Evolutionary conservation across 768 basidiomycete genomes (phyloP).

Genomic region (Russula griseocarnosa): DNA sequence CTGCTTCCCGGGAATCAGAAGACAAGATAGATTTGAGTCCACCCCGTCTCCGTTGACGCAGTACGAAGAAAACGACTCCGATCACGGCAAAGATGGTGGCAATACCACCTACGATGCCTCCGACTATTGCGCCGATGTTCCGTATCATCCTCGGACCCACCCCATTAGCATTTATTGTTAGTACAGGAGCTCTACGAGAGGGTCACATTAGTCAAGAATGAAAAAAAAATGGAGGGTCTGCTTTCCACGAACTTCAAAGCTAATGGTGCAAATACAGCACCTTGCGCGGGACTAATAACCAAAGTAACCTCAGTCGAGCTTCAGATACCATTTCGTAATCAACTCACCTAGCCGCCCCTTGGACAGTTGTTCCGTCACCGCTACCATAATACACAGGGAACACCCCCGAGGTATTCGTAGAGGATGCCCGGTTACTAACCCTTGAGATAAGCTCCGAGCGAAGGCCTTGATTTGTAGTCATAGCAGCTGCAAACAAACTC

Average conservation of each 20-base stretch:
- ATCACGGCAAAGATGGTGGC: slow-evolving; percentile 1
- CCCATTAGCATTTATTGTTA: not conserved
- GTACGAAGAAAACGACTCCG: slow-evolving; percentile 3
- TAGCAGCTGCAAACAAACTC: slow-evolving; percentile 21
- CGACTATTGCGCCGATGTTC: slow-evolving; percentile 18
- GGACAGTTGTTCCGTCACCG: not conserved
- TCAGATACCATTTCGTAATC: not conserved
- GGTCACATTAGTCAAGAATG: not conserved
- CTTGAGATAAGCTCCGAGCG: slow-evolving; percentile 13
- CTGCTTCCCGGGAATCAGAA: not conserved
- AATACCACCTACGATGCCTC: slow-evolving; percentile 23
- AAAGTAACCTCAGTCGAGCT: not conserved
- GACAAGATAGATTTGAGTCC: not conserved
- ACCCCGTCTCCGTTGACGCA: slow-evolving; percentile 7
- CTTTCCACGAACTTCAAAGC: slow-evolving; percentile 28
- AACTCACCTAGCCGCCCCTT: slow-evolving; percentile 22
- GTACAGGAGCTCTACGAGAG: not conserved
- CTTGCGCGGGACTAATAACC: slow-evolving; percentile 28
- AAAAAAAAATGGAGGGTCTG: not conserved
- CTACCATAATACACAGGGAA: slow-evolving; percentile 17
- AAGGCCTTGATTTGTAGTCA: slow-evolving; percentile 7
- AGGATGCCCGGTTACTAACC: slow-evolving; percentile 16
- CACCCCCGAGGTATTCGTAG: slow-evolving; percentile 8
- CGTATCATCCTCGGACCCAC: too few relatives aligned
- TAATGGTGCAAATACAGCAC: slow-evolving; percentile 30